Evolutionary conservation across 495 filamentous ascomycete genomes (phyloP), one percentile per base, ranked within the genome.

Genomic region (Lasiosphaeria miniovina): DNA sequence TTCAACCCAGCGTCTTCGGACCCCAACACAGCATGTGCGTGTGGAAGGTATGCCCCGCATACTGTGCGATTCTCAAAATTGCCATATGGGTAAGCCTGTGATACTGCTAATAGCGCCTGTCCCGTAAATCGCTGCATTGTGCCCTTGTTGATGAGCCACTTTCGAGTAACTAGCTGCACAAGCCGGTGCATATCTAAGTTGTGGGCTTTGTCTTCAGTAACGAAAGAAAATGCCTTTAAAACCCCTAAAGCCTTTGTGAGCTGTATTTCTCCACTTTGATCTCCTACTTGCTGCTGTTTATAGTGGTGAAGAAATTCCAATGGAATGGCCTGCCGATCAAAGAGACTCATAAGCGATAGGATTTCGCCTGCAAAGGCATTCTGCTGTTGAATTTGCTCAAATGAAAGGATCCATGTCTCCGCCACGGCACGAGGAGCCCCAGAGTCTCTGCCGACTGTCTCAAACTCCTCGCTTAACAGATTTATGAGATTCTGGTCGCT

Each of bases 321-420:
- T 6, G 73, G 65, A 54, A 79, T 78, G 40, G 66, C 71, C 59
- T 74, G 68, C 34, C 69, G 64, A 56, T 79, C 70, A 49, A 78
- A 76, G 48, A 78, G 62, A 46, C 72, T 73, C 71, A 77, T 79
- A 0, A 79, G 58, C 8, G 73, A 64, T 11, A 56, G 40, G 12
- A 80, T 56, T 31, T 74, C 62, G 1, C 72, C 67, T 1, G 77
- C 70, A 36, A 66, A 61, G 0, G 61, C 65, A 49, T 55, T 40
- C 41, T 68, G 58, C 24, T 24, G 24, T 24, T 24, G 24, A 24
- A 24, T 24, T 2, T 24, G 24, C 24, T 24, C 24, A 24, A 24
- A 24, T 24, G 24, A 24, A 24, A 24, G 24, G 24, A 24, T 24
- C 24, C 24, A 24, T 24, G 24, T 24, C 24, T 24, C 24, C 24